Evolutionary conservation across 805 yeast species (phyloP).

Genomic region (Sugiyamaella chiloensis): DNA sequence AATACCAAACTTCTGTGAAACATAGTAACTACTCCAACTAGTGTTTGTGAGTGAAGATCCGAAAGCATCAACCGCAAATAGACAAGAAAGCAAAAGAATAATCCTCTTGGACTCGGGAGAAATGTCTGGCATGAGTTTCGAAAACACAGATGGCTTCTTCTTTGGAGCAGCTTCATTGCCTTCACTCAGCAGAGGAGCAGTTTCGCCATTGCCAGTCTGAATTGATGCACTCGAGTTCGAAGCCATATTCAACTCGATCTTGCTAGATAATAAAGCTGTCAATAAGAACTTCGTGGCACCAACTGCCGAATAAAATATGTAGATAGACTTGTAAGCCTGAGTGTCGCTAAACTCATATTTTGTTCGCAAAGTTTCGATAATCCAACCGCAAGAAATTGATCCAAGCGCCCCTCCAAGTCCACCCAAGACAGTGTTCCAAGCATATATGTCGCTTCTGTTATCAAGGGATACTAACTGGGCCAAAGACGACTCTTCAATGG

Average conservation of each 20-base stretch:
- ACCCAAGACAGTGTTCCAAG: slow-evolving; percentile 56
- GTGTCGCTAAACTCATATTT: slow-evolving; percentile 13
- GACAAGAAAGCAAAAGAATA: slow-evolving; percentile 27
- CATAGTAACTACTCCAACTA: slow-evolving; percentile 80
- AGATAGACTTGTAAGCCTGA: slow-evolving; percentile 51
- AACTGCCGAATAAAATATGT: slow-evolving; percentile 49
- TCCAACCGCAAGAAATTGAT: slow-evolving; percentile 40
- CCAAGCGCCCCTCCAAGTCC: slow-evolving; percentile 48
- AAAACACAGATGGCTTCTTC: not conserved
- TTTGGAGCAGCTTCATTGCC: not conserved
- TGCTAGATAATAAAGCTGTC: slow-evolving; percentile 43
- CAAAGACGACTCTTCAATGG: slow-evolving; percentile 52
- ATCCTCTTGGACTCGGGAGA: slow-evolving; percentile 27
- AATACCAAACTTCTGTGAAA: slow-evolving; percentile 52
- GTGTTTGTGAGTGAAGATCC: slow-evolving; percentile 80
- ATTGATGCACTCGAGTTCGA: no score
- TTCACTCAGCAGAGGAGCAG: slow-evolving; percentile 17
- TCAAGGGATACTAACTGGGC: slow-evolving; percentile 45
- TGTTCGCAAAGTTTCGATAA: slow-evolving; percentile 27
- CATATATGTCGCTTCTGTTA: slow-evolving; percentile 51
- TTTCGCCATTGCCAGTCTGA: slow-evolving; percentile 6
- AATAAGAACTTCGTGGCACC: slow-evolving; percentile 47
- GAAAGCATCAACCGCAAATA: slow-evolving; percentile 76
- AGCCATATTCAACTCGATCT: slow-evolving; percentile 25
- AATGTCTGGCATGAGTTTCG: slow-evolving; percentile 22